Evolutionary conservation across 2,329 filamentous ascomycete genomes (phyloP).

Genomic region (Penicillium sp.): DNA sequence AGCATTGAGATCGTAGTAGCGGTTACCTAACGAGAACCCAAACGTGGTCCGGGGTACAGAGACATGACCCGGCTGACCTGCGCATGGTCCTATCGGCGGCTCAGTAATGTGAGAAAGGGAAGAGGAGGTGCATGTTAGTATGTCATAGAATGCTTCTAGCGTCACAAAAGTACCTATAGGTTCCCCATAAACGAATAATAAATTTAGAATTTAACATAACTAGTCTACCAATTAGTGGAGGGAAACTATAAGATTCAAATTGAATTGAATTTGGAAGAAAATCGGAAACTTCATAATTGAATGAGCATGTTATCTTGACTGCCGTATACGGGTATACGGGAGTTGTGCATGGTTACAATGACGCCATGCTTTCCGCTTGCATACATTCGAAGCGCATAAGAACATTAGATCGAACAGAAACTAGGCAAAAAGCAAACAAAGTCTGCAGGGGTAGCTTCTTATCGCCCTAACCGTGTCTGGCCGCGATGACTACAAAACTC

Average conservation of each 20-base stretch:
- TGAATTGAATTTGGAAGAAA: background rate
- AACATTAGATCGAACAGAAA: slow-evolving; percentile 3
- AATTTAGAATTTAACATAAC: background rate
- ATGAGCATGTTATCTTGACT: background rate
- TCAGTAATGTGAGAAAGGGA: background rate
- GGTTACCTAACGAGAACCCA: slow-evolving; percentile 23
- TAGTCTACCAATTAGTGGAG: background rate
- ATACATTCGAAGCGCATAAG: background rate
- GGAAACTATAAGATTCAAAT: background rate
- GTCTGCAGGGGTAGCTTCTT: slow-evolving; percentile 25
- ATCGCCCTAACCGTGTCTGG: slow-evolving; percentile 15
- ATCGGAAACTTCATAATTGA: background rate
- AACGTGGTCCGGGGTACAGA: slow-evolving; percentile 20
- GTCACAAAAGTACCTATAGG: background rate
- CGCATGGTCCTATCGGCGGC: slow-evolving; percentile 5
- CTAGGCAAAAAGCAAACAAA: slow-evolving; percentile 12
- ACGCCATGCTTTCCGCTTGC: slow-evolving; percentile 17
- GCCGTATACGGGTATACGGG: background rate
- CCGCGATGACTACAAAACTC: slow-evolving; percentile 3
- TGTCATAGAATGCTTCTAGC: slow-evolving; percentile 6
- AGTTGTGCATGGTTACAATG: background rate
- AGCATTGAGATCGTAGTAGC: background rate
- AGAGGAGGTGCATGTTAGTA: slow-evolving; percentile 2
- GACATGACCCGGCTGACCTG: slow-evolving; percentile 10
- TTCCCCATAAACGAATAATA: background rate